These are phyloP conservation scores for Russula brevipes DNA, from an alignment of 768 basidiomycete genomes.

Conservation along the genomic window DNA sequence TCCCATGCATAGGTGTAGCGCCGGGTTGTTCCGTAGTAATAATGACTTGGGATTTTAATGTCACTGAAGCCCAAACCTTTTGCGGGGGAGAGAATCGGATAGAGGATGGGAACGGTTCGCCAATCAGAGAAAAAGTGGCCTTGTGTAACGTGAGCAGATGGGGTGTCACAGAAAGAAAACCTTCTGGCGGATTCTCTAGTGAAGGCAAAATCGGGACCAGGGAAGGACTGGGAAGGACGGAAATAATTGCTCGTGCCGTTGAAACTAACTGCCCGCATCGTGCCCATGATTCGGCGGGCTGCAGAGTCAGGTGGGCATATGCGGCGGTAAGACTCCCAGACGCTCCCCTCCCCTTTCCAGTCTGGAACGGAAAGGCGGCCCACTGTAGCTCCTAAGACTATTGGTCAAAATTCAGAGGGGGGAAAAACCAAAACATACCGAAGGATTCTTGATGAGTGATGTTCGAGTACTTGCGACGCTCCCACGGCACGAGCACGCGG, in stretches of 20 bases:
- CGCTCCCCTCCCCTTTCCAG: constrained; percentile 77
- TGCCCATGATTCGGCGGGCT: constrained; percentile 79
- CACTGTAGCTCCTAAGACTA: constrained; percentile 43
- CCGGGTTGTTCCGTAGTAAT: constrained; percentile 81
- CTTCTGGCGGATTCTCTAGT: constrained; percentile 51
- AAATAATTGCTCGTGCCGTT: constrained; percentile 30
- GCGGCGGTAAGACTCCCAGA: constrained; percentile 95
- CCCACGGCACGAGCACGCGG: constrained; percentile 90
- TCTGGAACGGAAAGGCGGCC: constrained; percentile 60
- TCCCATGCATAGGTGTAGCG: constrained; percentile 93
- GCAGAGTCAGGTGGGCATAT: constrained; percentile 76
- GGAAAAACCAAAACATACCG: constrained; percentile 28
- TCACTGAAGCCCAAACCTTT: constrained; percentile 82
- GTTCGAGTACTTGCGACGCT: constrained; percentile 70
- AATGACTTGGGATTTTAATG: constrained; percentile 92
- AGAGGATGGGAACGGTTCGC: constrained; percentile 81
- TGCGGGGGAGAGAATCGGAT: constrained; percentile 91
- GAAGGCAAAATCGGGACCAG: constrained; percentile 62
- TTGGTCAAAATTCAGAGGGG: not conserved
- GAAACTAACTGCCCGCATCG: constrained; percentile 52
- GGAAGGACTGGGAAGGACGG: constrained; percentile 29
- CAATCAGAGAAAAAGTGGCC: constrained; percentile 98
- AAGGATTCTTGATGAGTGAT: constrained; percentile 44
- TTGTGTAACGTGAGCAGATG: constrained; percentile 81
- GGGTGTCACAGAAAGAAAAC: constrained; percentile 73